Percentiles rank a stretch among this genome's conserved stretches.
phyloP scores from a whole-genome alignment of 2,329 filamentous ascomycete species.

The Colletotrichum liriopes region DNA sequence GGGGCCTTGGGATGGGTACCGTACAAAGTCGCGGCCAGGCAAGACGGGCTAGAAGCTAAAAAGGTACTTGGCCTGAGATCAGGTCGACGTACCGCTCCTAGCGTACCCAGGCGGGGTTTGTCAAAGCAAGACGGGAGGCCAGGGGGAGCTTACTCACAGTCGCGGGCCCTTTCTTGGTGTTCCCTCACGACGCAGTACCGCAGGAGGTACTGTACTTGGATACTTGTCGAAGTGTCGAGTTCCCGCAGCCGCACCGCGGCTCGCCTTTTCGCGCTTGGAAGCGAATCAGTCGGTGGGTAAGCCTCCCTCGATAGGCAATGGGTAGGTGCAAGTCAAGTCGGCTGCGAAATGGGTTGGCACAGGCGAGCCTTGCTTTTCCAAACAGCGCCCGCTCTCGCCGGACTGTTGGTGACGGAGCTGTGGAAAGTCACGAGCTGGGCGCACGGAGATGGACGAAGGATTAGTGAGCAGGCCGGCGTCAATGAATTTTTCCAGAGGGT shows the following conservation, averaged over 20 bases:
- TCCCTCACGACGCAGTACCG: slow-evolving; percentile 11
- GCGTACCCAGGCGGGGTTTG: slow-evolving; percentile 23
- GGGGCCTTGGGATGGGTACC: neutral
- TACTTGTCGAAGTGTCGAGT: slow-evolving; percentile 28
- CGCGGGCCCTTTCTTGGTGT: slow-evolving; percentile 8
- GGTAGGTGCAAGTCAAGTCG: slow-evolving; percentile 21
- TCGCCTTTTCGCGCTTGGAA: slow-evolving; percentile 37
- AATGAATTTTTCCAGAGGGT: slow-evolving; percentile 30
- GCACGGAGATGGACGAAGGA: slow-evolving; percentile 10
- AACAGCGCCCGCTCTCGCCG: slow-evolving; percentile 8
- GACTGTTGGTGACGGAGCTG: slow-evolving; percentile 4
- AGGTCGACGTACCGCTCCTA: slow-evolving; percentile 18
- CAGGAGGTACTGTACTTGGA: slow-evolving; percentile 31
- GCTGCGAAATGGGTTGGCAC: slow-evolving; percentile 16
- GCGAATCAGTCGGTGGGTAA: slow-evolving; percentile 41
- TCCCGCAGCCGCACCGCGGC: slow-evolving; percentile 30
- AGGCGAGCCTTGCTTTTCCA: slow-evolving; percentile 1
- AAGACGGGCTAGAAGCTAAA: slow-evolving; percentile 8
- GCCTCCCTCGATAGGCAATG: slow-evolving; percentile 39
- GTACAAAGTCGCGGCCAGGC: slow-evolving; percentile 23
- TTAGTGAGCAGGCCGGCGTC: neutral
- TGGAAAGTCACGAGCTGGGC: slow-evolving; percentile 6
- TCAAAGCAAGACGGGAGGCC: slow-evolving; percentile 29
- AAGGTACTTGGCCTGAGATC: slow-evolving; percentile 21
- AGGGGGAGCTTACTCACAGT: slow-evolving; percentile 41